Evolutionary conservation across 2,329 filamentous ascomycete species (phyloP).

Genomic region (Aspergillus sp.): DNA sequence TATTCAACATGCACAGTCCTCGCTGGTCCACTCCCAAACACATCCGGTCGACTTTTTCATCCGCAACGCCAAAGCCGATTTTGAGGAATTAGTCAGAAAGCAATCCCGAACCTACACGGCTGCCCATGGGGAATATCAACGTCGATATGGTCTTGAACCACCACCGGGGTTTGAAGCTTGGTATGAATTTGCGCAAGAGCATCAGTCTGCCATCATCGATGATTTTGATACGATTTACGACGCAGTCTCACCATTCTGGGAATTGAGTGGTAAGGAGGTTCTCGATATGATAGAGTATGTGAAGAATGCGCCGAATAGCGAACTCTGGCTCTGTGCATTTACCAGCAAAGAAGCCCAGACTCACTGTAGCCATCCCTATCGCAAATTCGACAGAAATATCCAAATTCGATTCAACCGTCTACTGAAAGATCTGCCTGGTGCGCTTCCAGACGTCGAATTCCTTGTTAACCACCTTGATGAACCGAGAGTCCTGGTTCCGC

Average conservation of each 20-base stretch:
- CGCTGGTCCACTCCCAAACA: background rate
- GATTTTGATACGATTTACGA: slow-evolving; percentile 4
- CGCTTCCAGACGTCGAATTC: slow-evolving; percentile 5
- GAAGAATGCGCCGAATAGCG: background rate
- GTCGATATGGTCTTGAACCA: slow-evolving; percentile 5
- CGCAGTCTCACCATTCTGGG: slow-evolving; percentile 3
- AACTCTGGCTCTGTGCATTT: slow-evolving; percentile 7
- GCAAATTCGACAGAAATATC: slow-evolving; percentile 4
- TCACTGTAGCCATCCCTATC: slow-evolving; percentile 3
- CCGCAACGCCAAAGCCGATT: background rate
- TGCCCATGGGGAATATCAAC: slow-evolving; percentile 3
- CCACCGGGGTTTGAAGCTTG: slow-evolving; percentile 7
- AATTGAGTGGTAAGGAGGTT: slow-evolving; percentile 2
- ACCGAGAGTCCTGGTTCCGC: slow-evolving; percentile 4
- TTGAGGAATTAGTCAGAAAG: background rate
- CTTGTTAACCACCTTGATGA: slow-evolving; percentile 11
- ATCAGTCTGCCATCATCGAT: slow-evolving; percentile 7
- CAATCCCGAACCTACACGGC: slow-evolving; percentile 1
- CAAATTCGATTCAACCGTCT: slow-evolving; percentile 1
- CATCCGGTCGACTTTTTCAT: slow-evolving; percentile 2
- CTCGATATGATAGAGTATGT: background rate
- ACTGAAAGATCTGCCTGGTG: background rate
- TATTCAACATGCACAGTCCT: background rate
- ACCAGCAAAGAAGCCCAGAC: background rate
- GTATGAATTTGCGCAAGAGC: slow-evolving; percentile 5